Evolutionary conservation across 306 rosid genomes (phyloP), one percentile per base, ranked within the genome.

Genomic region (Begonia loranthoides): DNA sequence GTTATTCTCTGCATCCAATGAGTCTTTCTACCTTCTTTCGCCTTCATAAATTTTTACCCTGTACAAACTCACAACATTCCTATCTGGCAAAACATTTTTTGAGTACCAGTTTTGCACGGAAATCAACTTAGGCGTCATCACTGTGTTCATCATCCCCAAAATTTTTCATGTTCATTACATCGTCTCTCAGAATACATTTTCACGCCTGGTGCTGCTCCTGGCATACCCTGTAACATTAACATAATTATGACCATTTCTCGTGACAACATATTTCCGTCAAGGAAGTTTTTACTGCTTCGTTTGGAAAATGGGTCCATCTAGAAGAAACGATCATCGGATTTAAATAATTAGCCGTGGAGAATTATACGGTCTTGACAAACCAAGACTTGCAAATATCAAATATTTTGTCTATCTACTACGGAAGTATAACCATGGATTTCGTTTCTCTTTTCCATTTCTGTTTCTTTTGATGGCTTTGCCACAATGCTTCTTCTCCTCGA

Each of bases 161-260:
- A 59, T 82, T 90, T 5, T 76, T 59, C 87, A 69, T 80, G 78
- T 84, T 87, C 96, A 81, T 78, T 52, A 87, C 55, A n/a, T 87
- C 94, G 14, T 87, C 96, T 55, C 82, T 81, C 1, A n/a, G 96
- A 88, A 52, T 84, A 88, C 96, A 90, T 90, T 76, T 90, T 86
- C 99, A 90, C 85, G 72, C 68, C 65, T 0, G 95, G 97, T 55
- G 97, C n/a, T n/a, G n/a, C 97, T 66, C 97, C 97, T n/a, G 99
- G 99, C 95, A 90, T 86, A 12, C 99, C 99, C 99, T 90, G 79
- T 60, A n/a, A 39, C 28, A 15, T 28, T 17, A 28, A 38, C 41
- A 60, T 7, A 41, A 13, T 0, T 47, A 49, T 45, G 22, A 45
- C 16, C 46, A 57, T 40, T 62, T n/a, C n/a, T n/a, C n/a, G n/a